A percentile compares a stretch with the other conserved stretches of the same genome.
Conservation (phyloP, 1,284 basidiomycete genomes). For the Wolfiporia cocos region DNA sequence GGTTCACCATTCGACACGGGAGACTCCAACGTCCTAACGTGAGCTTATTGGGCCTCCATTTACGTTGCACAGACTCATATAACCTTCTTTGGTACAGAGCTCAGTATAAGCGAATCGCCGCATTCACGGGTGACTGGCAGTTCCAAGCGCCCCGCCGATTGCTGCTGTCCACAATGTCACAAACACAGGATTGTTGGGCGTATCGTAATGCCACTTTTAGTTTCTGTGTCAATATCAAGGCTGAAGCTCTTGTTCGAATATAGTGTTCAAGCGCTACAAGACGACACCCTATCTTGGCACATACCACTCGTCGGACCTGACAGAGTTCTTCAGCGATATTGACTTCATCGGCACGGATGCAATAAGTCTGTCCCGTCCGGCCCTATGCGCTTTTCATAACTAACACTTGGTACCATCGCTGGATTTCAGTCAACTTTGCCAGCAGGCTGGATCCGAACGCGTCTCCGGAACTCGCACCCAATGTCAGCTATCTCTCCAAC, state of each 20-base stretch:
- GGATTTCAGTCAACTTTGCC: conserved; percentile 5
- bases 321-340: conserved; percentile 3
- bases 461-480: neutral
- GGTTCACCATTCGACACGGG: conserved; percentile 4
- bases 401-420: no score
- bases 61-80: neutral
- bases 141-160: conserved; percentile 8
- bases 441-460: conserved; percentile 3
- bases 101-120: conserved; percentile 7
- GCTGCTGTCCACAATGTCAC: conserved; percentile 1
- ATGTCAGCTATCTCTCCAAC: conserved; percentile 3
- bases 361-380: conserved; percentile 1
- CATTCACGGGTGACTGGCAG: conserved; percentile 4
- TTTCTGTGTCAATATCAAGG: neutral
- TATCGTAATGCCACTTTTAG: neutral
- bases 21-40: neutral
- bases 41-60: neutral
- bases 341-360: conserved; percentile 4
- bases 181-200: conserved; percentile 4
- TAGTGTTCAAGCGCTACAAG: conserved; percentile 6
- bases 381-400: conserved; percentile 4
- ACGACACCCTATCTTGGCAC: conserved; percentile 5
- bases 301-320: conserved; percentile 1
- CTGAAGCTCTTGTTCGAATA: neutral
- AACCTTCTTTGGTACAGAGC: neutral